phyloP scores from a whole-genome alignment of 2,329 filamentous ascomycete species.

The Acrocalymma vagum region DNA sequence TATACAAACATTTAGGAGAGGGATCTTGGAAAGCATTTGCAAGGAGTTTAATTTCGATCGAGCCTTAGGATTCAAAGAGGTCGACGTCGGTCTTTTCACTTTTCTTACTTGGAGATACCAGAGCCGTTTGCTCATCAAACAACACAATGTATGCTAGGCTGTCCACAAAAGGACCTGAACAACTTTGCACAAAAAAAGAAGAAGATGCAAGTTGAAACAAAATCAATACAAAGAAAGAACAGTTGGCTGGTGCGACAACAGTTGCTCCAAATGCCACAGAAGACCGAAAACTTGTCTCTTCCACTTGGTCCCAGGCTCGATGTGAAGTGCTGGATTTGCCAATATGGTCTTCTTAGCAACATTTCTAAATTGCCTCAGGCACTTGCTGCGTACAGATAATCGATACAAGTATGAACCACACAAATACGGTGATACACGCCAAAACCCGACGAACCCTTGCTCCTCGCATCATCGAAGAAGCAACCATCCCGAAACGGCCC shows the following conservation, averaged over 20 bases:
- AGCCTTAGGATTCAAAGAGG: conserved; percentile 17
- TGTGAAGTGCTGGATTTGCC: too few relatives aligned
- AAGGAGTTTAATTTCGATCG: conserved; percentile 24
- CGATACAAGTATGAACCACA: too few relatives aligned
- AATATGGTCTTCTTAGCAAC: too few relatives aligned
- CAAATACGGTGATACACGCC: conserved; percentile 18
- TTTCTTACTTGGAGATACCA: conserved; percentile 46
- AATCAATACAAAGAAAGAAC: conserved; percentile 24
- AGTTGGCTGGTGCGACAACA: conserved; percentile 19
- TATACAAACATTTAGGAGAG: conserved; percentile 14
- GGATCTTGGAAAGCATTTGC: conserved; percentile 25
- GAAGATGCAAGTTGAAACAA: conserved; percentile 19
- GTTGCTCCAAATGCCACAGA: too few relatives aligned
- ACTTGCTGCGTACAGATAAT: too few relatives aligned
- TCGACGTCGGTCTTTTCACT: conserved; percentile 32
- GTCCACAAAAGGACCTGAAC: conserved; percentile 24
- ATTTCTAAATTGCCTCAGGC: too few relatives aligned
- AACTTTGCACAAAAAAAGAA: conserved; percentile 12
- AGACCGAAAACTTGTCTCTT: too few relatives aligned
- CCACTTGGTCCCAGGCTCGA: too few relatives aligned
- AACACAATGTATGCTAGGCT: conserved; percentile 40
- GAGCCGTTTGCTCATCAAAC: conserved; percentile 46
- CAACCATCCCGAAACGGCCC: conserved; percentile 23
- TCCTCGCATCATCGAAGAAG: conserved; percentile 13
- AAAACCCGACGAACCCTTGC: conserved; percentile 16